These are phyloP conservation scores for Schizophyllum commune DNA, from an alignment of 1,284 basidiomycete genomes.

Conservation along the genomic window DNA sequence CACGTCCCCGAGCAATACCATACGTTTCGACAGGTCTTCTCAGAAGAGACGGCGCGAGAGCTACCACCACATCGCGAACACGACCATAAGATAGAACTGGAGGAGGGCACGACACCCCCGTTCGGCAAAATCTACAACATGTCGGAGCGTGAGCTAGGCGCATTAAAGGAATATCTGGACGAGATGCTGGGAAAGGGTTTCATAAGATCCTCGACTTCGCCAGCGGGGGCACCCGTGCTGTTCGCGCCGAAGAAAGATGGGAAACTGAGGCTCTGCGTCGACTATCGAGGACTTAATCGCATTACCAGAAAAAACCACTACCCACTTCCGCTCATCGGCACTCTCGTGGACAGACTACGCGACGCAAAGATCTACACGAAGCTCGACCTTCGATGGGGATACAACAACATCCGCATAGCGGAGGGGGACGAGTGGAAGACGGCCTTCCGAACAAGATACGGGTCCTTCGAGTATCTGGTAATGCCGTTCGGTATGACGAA, in stretches of 20 bases:
- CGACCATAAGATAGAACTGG: background rate
- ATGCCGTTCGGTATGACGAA: too few species aligned
- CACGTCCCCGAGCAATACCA: too few species aligned
- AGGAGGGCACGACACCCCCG: background rate
- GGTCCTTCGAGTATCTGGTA: constrained; percentile 24
- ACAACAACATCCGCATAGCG: constrained; percentile 24
- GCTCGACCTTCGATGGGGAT: constrained; percentile 25
- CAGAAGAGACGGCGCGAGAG: too few species aligned
- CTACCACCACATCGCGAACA: too few species aligned
- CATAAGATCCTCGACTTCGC: constrained; percentile 21
- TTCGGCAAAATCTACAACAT: constrained; percentile 18
- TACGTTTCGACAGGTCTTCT: too few species aligned
- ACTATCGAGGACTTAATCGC: constrained; percentile 30
- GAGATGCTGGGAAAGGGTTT: constrained; percentile 21
- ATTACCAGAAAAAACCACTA: constrained; percentile 28
- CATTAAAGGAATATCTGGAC: constrained; percentile 18
- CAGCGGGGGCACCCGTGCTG: constrained; percentile 28
- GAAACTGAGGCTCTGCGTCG: constrained; percentile 20
- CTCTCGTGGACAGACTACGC: constrained; percentile 2
- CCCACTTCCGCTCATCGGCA: constrained; percentile 26
- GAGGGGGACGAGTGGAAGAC: constrained; percentile 29
- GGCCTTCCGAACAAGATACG: constrained; percentile 24
- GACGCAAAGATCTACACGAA: constrained; percentile 27
- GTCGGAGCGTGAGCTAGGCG: constrained; percentile 14
- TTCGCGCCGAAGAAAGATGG: constrained; percentile 39